Percentiles rank a stretch among this genome's conserved stretches.
phyloP scores from a whole-genome alignment of 805 yeast genomes.

The Kazachstania taianensis region DNA sequence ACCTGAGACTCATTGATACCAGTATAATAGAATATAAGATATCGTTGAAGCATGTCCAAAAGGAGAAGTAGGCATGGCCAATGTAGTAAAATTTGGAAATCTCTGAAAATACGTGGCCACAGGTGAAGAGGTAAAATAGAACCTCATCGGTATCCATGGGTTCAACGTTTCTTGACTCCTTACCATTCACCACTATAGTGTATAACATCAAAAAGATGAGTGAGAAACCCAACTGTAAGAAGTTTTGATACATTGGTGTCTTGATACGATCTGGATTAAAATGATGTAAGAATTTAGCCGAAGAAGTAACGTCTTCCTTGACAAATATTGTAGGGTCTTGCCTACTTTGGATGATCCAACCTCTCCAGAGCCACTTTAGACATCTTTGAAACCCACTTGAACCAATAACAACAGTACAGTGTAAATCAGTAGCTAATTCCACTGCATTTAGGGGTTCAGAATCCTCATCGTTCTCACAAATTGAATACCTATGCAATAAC shows the following conservation, averaged over 20 bases:
- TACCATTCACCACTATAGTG: conserved; percentile 54
- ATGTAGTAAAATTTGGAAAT: conserved; percentile 61
- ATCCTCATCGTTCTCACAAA: conserved; percentile 53
- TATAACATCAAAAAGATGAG: conserved; percentile 51
- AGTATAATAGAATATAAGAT: conserved; percentile 48
- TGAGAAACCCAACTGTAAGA: conserved; percentile 58
- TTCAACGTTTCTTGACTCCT: conserved; percentile 28
- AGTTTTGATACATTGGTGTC: conserved; percentile 76
- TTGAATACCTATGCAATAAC: conserved; percentile 65
- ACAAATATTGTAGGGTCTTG: conserved; percentile 60
- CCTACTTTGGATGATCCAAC: conserved; percentile 77
- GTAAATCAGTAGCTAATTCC: conserved; percentile 81
- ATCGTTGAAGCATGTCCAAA: conserved; percentile 74
- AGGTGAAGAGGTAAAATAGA: conserved; percentile 52
- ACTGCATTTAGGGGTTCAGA: conserved; percentile 61
- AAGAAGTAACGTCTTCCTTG: conserved; percentile 49
- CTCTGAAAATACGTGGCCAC: conserved; percentile 62
- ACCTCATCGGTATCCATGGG: conserved; percentile 41
- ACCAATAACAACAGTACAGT: conserved; percentile 64
- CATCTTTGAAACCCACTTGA: conserved; percentile 80
- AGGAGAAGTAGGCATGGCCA: conserved; percentile 60
- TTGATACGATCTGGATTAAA: conserved; percentile 76
- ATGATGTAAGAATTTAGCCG: conserved; percentile 47
- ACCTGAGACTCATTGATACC: conserved; percentile 46
- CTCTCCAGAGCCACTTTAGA: conserved; percentile 85